Evolutionary conservation across 257 asterid genomes (phyloP).

Genomic region (Plantago major): DNA sequence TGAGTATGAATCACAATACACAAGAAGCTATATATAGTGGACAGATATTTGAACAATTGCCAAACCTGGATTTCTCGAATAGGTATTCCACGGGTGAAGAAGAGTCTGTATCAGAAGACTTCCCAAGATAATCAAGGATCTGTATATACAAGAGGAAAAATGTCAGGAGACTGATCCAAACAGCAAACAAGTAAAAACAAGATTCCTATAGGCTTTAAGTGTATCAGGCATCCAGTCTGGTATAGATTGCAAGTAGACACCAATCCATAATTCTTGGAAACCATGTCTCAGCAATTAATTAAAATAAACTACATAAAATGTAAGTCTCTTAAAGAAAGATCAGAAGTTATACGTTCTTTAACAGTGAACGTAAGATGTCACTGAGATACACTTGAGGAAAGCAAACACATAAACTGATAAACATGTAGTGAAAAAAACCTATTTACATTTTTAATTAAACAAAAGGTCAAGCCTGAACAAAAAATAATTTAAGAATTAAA

Average conservation of each 20-base stretch:
- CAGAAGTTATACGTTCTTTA: neutral
- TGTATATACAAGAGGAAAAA: conserved; percentile 25
- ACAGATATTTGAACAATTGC: conserved; percentile 20
- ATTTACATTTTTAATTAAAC: neutral
- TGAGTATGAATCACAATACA: conserved; percentile 20
- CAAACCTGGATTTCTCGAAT: conserved; percentile 70
- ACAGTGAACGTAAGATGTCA: neutral
- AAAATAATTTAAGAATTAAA: neutral
- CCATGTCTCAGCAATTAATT: neutral
- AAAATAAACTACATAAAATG: neutral
- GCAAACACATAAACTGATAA: neutral
- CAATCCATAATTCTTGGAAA: conserved; percentile 11
- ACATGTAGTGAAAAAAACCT: neutral
- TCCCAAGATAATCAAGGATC: conserved; percentile 76
- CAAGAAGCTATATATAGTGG: neutral
- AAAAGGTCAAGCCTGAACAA: neutral
- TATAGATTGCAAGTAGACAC: conserved; percentile 1
- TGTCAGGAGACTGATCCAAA: neutral
- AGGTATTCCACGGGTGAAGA: conserved; percentile 80
- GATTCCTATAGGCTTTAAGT: neutral
- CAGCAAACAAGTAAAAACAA: neutral
- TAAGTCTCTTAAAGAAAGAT: neutral
- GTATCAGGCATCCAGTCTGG: neutral
- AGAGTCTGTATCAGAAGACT: conserved; percentile 72
- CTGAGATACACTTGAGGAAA: neutral